Evolutionary conservation across 345 rosid species (phyloP), one percentile per base, ranked within the genome.

Genomic region (Kandelia obovata): DNA sequence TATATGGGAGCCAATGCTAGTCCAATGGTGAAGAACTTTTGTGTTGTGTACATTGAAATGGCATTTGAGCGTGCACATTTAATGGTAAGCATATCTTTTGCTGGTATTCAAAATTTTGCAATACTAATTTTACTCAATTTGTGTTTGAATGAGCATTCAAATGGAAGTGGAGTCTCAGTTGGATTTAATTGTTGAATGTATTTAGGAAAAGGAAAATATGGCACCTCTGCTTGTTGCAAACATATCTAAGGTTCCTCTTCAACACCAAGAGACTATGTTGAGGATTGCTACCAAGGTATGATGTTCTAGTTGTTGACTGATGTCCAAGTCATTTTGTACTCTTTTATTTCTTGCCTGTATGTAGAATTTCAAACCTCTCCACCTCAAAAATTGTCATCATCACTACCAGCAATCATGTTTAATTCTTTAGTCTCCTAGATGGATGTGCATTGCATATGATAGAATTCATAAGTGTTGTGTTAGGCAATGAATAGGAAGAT

Each of bases 21-120:
- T 75, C 84, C 92, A 21, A 91, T 89, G 91, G 94, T 94, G 67
- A 85, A 76, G 79, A 94, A 91, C 67, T 94, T 94, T 70, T 91
- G 92, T 78, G 82, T 89, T 59, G 88, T 94, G 68, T 94, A 94
- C 71, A 78, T 94, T 75, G 98, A 94, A 85, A 94, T 94, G 98
- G 97, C 96, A 53, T 89, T 94, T 76, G 98, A 91, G 68, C 85
- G 89, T 39, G 82, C 81, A 25, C 75, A 78, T 66, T 66, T 71
- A 63, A 89, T 87, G 95, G 98, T 89, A 53, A 30, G 85, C 77
- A 35, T 62, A 31, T 75, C 34, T 19, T 60, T 65, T 8, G 55
- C 19, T 73, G 35, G 21, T 53, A 47, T 64, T 63, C 64, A 15
- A 69, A 27, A 52, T 16, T 59, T 64, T 58, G n/a, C 27, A 52